A percentile compares a stretch with the other conserved stretches of the same genome.
Conservation (phyloP, 1,284 basidiomycete genomes). For the Leccinum subfulvum region DNA sequence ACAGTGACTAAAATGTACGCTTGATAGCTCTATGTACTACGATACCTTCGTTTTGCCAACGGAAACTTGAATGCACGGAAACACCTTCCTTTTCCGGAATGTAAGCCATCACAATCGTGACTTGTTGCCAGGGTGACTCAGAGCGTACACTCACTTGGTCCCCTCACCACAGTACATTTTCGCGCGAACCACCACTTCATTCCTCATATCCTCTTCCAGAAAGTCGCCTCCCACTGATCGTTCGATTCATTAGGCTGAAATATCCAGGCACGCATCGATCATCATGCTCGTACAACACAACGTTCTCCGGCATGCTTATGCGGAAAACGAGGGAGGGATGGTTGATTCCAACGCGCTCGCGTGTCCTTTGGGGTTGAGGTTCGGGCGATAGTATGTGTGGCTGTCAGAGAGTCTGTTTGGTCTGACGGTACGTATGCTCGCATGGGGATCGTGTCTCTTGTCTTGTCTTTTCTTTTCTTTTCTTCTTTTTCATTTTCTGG, state of each 20-base stretch:
- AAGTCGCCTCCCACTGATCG: conserved; percentile 73
- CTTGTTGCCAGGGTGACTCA: conserved; percentile 38
- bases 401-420: conserved; percentile 72
- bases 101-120: too few species aligned
- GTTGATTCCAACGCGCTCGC: conserved; percentile 79
- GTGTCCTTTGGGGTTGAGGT: conserved; percentile 75
- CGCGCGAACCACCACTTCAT: neutral
- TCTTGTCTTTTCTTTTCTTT: neutral
- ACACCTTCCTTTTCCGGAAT: too few species aligned
- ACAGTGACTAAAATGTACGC: too few species aligned
- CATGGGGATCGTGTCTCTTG: neutral
- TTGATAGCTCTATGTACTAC: too few species aligned
- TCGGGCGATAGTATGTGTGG: conserved; percentile 72
- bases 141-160: conserved; percentile 79
- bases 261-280: conserved; percentile 70
- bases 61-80: too few species aligned
- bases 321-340: conserved; percentile 73
- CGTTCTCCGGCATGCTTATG: conserved; percentile 79
- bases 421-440: conserved; percentile 51
- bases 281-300: conserved; percentile 92
- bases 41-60: too few species aligned
- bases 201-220: conserved; percentile 43
- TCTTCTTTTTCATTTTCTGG: too few species aligned
- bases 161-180: conserved; percentile 60
- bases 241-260: conserved; percentile 60